phyloP scores from a whole-genome alignment of 192 early-diverging fungal genomes.

The Chytriomyces sp. region DNA sequence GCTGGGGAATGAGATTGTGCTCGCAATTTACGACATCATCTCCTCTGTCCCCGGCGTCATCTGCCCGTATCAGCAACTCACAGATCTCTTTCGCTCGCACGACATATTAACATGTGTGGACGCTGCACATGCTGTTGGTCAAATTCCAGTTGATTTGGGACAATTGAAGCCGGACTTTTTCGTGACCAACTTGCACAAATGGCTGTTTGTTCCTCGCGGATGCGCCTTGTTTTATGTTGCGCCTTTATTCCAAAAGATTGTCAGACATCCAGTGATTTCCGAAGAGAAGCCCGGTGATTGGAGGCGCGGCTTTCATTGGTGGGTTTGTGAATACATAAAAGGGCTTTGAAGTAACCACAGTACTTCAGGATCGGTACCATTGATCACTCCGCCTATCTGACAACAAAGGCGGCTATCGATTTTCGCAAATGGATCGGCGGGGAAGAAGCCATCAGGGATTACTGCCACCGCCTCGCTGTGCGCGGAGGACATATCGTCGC shows the following conservation, averaged over 20 bases:
- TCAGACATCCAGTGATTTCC: constrained; percentile 18
- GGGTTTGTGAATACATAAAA: neutral
- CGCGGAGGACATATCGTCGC: constrained; percentile 59
- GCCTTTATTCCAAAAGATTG: constrained; percentile 44
- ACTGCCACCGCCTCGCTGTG: constrained; percentile 56
- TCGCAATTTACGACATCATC: constrained; percentile 61
- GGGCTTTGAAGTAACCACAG: neutral
- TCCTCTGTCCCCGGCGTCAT: constrained; percentile 54
- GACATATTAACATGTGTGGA: constrained; percentile 59
- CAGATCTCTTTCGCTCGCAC: constrained; percentile 44
- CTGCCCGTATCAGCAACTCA: constrained; percentile 48
- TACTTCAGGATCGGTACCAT: constrained; percentile 27
- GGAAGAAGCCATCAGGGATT: constrained; percentile 59
- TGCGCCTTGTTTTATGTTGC: constrained; percentile 60
- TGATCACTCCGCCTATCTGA: constrained; percentile 34
- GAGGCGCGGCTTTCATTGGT: constrained; percentile 24
- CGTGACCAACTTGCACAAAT: constrained; percentile 72
- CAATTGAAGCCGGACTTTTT: constrained; percentile 44
- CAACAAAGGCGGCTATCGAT: constrained; percentile 43
- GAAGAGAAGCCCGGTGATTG: neutral
- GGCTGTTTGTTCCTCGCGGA: constrained; percentile 60
- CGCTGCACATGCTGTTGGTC: constrained; percentile 70
- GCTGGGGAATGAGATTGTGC: constrained; percentile 36
- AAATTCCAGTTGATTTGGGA: constrained; percentile 52
- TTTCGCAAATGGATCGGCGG: constrained; percentile 62